Base-by-base conservation (phyloP, 2,329 filamentous ascomycete genomes). In the Sporothrix pallida region DNA sequence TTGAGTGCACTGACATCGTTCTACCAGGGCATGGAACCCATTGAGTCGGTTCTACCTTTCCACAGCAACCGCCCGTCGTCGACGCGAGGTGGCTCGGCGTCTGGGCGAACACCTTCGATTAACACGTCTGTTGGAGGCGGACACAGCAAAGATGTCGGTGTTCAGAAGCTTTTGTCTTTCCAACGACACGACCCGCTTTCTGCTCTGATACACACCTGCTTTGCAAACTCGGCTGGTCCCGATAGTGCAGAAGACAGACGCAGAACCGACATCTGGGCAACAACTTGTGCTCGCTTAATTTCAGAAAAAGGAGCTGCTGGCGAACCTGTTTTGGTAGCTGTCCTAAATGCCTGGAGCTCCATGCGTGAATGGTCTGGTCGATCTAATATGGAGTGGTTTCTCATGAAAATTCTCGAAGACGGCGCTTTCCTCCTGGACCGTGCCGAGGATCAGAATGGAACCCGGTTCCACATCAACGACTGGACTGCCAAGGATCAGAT, bases 321-420 rank as follows among this genome's bases (percentile, higher is more conserved):
- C 76, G 93, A 96, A 80, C 91, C 92, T 73, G 92, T 98, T 73
- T 87, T 98, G 74, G 91, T 93, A 76, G 91, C 93, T 67, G 90
- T 98, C 48, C 87, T 99, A 70, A 95, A 96, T 81, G 91, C 93
- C 73, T 98, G 94, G 93, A 91, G 93, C 70, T 87, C 90, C 73
- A 93, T 95, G 87, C 90, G 93, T 75, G 91, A 95, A 81, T 98
- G 95, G 95, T 92, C 93, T 56, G 94, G 94, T 73, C 94, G 92
- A 78, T 89, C 91, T 77, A 96, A 94, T 76, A 90, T 99, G 86
- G 95, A 98, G 83, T 92, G 94, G 83, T 98, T 95, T 81, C 88
- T 99, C 13, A 96, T 97, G 93, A 93, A 96, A 80, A 93, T 97
- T 75, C 88, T 99, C 46, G 93, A 97, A 82, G 93, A 97, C 78